Percentiles rank a stretch among this genome's conserved stretches.
These are phyloP conservation scores for Rauvolfia tetraphylla DNA, from an alignment of 257 asterid species.

Conservation along the genomic window DNA sequence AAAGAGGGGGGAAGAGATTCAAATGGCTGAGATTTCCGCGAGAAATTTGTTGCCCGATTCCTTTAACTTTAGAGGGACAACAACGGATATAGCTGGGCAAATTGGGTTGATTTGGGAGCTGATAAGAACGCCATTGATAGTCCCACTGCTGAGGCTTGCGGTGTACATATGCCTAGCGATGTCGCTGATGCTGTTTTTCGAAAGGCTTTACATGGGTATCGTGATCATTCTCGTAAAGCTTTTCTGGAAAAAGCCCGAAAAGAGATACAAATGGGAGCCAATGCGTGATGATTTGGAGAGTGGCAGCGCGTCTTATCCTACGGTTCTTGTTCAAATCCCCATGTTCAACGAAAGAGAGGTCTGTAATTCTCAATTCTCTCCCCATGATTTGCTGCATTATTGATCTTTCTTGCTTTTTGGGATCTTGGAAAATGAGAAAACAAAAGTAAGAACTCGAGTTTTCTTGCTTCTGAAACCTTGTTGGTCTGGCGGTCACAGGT, in stretches of 20 bases:
- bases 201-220: conserved; percentile 89
- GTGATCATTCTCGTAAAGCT: conserved; percentile 75
- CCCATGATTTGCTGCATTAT: neutral
- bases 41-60: conserved; percentile 47
- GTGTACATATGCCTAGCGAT: conserved; percentile 73
- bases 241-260: conserved; percentile 78
- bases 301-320: conserved; percentile 51
- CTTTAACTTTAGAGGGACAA: conserved; percentile 45
- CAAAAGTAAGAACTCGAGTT: neutral
- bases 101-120: conserved; percentile 79
- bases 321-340: conserved; percentile 91
- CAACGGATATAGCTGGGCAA: conserved; percentile 52
- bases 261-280: conserved; percentile 76
- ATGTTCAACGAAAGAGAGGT: conserved; percentile 94
- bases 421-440: conserved; percentile 1
- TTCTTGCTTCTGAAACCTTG: neutral
- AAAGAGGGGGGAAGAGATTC: neutral
- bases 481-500: conserved; percentile 39
- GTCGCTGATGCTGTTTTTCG: conserved; percentile 87
- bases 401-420: neutral
- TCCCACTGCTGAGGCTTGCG: conserved; percentile 54
- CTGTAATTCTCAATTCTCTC: neutral
- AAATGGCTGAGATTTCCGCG: conserved; percentile 62
- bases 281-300: conserved; percentile 70
- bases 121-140: conserved; percentile 72